Conservation (phyloP, 345 rosid species). For the Cardamine resedifolia region DNA sequence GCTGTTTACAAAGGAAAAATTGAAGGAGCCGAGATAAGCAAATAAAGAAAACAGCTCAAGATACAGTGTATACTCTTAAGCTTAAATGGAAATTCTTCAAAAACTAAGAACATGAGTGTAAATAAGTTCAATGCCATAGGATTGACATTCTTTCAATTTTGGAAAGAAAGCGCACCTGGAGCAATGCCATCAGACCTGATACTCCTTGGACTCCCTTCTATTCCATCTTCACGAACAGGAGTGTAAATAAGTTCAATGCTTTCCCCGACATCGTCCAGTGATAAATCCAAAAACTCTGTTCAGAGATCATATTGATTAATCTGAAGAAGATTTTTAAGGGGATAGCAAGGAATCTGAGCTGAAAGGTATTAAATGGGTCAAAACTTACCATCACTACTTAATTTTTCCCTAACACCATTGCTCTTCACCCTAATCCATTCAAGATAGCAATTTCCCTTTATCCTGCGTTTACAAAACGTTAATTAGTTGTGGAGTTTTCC, state of each 20-base stretch:
- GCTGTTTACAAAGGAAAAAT: conserved; percentile 49
- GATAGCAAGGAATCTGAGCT: conserved; percentile 11
- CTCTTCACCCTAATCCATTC: conserved; percentile 85
- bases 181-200: conserved; percentile 60
- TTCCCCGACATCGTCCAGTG: conserved; percentile 75
- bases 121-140: not conserved
- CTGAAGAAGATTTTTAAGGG: conserved; percentile 10
- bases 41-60: conserved; percentile 9
- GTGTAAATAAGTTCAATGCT: conserved; percentile 74
- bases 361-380: not conserved
- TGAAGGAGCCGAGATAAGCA: conserved; percentile 16
- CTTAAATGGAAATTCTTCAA: conserved; percentile 13
- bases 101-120: not conserved
- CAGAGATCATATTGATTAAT: conserved; percentile 24
- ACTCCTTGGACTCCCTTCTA: conserved; percentile 64
- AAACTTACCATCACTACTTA: conserved; percentile 64
- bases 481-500: conserved; percentile 12
- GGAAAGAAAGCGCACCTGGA: conserved; percentile 63
- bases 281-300: conserved; percentile 81
- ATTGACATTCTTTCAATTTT: conserved; percentile 2
- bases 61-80: conserved; percentile 3
- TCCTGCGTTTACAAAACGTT: conserved; percentile 50
- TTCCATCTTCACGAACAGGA: conserved; percentile 89
- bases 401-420: conserved; percentile 62
- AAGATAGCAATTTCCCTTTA: conserved; percentile 68